Conservation (phyloP, 1,284 basidiomycete genomes). For the Cutaneotrichosporon sp. region DNA sequence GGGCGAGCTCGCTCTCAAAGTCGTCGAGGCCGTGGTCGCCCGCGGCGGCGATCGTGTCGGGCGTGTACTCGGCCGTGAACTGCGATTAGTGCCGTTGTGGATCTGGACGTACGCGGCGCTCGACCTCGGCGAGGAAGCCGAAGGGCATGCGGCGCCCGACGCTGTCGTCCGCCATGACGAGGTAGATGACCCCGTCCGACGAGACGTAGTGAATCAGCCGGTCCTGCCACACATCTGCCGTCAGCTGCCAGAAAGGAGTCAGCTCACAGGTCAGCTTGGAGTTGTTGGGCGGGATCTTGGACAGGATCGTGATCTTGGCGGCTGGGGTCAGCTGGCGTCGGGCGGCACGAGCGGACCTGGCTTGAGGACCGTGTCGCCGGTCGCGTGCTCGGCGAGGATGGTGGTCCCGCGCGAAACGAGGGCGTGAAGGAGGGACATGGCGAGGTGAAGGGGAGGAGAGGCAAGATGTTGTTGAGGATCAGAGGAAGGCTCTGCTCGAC, state of each 20-base stretch:
- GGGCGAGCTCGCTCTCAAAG: constrained; percentile 54
- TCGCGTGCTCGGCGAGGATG: constrained; percentile 80
- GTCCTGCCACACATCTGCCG: constrained; percentile 81
- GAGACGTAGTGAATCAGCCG: constrained; percentile 95
- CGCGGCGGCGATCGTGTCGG: constrained; percentile 54
- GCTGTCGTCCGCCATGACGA: constrained; percentile 91
- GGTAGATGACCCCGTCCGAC: constrained; percentile 78
- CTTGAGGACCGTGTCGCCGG: constrained; percentile 77
- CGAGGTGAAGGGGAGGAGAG: constrained; percentile 1
- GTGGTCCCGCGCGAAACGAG: constrained; percentile 76
- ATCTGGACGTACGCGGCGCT: constrained; percentile 63
- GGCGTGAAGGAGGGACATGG: constrained; percentile 68
- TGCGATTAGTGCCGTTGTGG: constrained; percentile 30
- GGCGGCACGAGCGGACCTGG: constrained; percentile 72
- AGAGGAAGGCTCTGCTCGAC: not conserved
- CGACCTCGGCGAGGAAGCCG: constrained; percentile 84
- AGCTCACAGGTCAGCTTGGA: constrained; percentile 24
- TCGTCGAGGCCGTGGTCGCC: constrained; percentile 54
- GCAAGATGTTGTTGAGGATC: not conserved
- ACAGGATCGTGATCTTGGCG: constrained; percentile 89
- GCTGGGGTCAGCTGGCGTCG: constrained; percentile 30
- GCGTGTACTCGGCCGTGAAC: constrained; percentile 62
- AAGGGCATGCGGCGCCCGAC: constrained; percentile 91
- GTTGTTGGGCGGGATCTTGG: constrained; percentile 62
- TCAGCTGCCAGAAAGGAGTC: not conserved